phyloP scores from a whole-genome alignment of 1,139 yeast genomes.

The Geotrichum klebahnii region DNA sequence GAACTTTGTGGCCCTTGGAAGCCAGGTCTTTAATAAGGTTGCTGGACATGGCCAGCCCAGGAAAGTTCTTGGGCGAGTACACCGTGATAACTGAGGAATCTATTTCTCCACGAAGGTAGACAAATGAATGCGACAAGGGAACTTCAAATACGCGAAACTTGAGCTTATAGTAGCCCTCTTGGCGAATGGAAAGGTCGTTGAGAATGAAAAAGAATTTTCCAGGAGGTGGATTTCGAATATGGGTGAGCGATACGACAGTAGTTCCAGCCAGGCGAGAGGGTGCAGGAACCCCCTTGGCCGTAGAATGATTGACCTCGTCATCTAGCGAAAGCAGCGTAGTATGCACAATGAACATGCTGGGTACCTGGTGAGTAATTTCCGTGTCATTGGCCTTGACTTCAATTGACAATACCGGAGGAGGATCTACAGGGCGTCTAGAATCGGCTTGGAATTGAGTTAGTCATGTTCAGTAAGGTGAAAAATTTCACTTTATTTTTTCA shows the following conservation, averaged over 20 bases:
- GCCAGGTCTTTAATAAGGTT: constrained; percentile 39
- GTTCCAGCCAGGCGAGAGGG: constrained; percentile 31
- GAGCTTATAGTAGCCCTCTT: constrained; percentile 37
- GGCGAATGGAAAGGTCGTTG: constrained; percentile 38
- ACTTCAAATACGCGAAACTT: constrained; percentile 36
- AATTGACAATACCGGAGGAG: constrained; percentile 36
- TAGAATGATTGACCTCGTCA: constrained; percentile 2
- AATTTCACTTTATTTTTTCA: background rate
- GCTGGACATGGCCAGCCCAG: constrained; percentile 38
- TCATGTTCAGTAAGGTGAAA: too few species aligned
- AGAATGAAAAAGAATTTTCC: constrained; percentile 36
- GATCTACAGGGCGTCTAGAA: constrained; percentile 38
- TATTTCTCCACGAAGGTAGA: constrained; percentile 31
- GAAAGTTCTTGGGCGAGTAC: constrained; percentile 40
- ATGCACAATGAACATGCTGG: constrained; percentile 34
- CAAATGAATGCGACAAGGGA: constrained; percentile 25
- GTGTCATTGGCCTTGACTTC: constrained; percentile 25
- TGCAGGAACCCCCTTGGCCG: constrained; percentile 8
- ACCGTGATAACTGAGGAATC: constrained; percentile 34
- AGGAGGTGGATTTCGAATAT: constrained; percentile 31
- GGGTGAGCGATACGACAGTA: constrained; percentile 31
- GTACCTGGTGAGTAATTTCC: constrained; percentile 29
- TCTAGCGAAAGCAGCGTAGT: constrained; percentile 31
- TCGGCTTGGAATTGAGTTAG: too few species aligned
- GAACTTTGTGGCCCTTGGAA: constrained; percentile 38